phyloP scores from a whole-genome alignment of 2,329 filamentous ascomycete genomes.

The Volutella citrinella region DNA sequence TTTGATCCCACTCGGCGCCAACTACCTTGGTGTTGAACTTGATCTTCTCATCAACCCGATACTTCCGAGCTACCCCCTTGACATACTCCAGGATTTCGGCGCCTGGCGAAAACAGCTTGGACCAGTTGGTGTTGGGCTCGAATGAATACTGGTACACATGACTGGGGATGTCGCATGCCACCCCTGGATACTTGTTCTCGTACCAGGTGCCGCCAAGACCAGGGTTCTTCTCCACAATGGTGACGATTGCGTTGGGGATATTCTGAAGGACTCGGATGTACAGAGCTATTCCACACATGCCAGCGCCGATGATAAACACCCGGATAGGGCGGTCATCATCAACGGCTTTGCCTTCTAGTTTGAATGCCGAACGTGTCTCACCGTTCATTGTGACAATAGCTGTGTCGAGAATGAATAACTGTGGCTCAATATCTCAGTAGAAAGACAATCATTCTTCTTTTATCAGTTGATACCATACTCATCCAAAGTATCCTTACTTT shows the following conservation, averaged over 20 bases:
- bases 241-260: slow-evolving; percentile 1
- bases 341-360: slow-evolving; percentile 10
- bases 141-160: slow-evolving; percentile 68
- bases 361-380: no score
- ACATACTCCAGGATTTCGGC: slow-evolving; percentile 61
- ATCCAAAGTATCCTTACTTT: no score
- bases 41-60: slow-evolving; percentile 55
- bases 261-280: slow-evolving; percentile 3
- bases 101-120: slow-evolving; percentile 59
- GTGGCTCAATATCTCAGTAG: no score
- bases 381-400: no score
- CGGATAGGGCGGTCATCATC: not conserved
- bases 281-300: slow-evolving; percentile 1
- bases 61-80: slow-evolving; percentile 55
- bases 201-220: slow-evolving; percentile 35
- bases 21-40: slow-evolving; percentile 29
- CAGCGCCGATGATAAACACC: slow-evolving; percentile 3
- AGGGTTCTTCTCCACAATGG: slow-evolving; percentile 4
- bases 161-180: slow-evolving; percentile 61
- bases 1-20: slow-evolving; percentile 1
- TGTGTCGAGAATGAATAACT: no score
- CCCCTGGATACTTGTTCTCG: slow-evolving; percentile 53
- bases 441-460: no score
- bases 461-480: no score
- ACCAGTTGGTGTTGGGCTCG: slow-evolving; percentile 61